Evolutionary conservation across 345 rosid species (phyloP).

Genomic region (Pistacia integerrima): DNA sequence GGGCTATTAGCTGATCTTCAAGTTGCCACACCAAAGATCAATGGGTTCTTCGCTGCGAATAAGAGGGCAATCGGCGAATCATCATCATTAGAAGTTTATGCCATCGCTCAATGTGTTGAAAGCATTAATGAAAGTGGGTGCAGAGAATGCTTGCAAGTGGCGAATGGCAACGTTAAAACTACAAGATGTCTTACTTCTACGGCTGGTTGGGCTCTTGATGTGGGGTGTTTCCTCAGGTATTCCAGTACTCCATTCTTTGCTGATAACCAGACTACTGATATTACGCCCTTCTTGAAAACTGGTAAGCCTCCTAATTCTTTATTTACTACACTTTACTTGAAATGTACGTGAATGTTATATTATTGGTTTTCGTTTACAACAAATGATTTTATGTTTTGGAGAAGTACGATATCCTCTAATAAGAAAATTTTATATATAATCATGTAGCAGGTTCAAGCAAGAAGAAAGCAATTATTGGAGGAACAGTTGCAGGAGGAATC

Average conservation of each 20-base stretch:
- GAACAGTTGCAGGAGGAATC: slow-evolving; percentile 45
- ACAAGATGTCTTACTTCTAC: slow-evolving; percentile 28
- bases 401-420: too few species aligned
- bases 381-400: too few species aligned
- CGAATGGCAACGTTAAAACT: slow-evolving; percentile 19
- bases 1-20: slow-evolving; percentile 30
- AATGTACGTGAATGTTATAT: too few species aligned
- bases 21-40: slow-evolving; percentile 39
- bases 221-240: slow-evolving; percentile 47
- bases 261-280: slow-evolving; percentile 38
- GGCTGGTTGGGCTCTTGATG: slow-evolving; percentile 39
- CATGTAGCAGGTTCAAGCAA: slow-evolving; percentile 23
- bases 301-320: slow-evolving; percentile 15
- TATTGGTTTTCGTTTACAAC: too few species aligned
- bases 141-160: slow-evolving; percentile 36
- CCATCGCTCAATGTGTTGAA: slow-evolving; percentile 43
- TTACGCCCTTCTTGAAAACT: slow-evolving; percentile 30
- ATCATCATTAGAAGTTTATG: slow-evolving; percentile 26
- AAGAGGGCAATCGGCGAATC: slow-evolving; percentile 8
- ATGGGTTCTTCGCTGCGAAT: slow-evolving; percentile 37
- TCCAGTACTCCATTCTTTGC: slow-evolving; percentile 38
- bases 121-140: slow-evolving; percentile 34
- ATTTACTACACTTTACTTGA: background rate
- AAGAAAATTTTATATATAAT: too few species aligned
- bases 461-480: slow-evolving; percentile 35